Evolutionary conservation across 345 rosid genomes (phyloP), one percentile per base, ranked within the genome.

Genomic region (Eucalyptus urophylla): DNA sequence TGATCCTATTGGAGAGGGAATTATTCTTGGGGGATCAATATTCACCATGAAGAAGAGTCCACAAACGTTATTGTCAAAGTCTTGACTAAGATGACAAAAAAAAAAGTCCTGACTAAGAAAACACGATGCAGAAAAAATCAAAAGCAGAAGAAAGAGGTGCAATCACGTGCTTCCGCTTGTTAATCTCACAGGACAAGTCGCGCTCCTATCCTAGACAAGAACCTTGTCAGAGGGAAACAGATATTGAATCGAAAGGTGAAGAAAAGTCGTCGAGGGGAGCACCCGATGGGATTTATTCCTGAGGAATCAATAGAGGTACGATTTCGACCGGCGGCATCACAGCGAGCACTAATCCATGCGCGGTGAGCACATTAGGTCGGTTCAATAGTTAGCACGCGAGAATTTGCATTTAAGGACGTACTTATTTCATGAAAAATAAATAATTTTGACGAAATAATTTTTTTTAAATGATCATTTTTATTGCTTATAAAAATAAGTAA

Each of bases 381-480:
- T 72, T 0, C 44, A 1, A 16, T 31, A 31, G 37, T 60, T 60
- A 25, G 67, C 67, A 27, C 69, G 31, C 69, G 31, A 14, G 31
- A 11, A 60, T 25, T 60, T 27, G 8, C 69, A 27, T 13, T 27
- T 60, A 12, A 53, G 4, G 56, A 53, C 24, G 9, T 9, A 51
- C 3, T 53, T 7, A 53, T 53, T 53, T 19, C 22, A 1, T 53
- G 0, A 53, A 17, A 53, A 53, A 53, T 53, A 53, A 53, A 53
- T 53, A 51, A 51, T 51, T 51, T 17, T 0, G 8, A 16, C 0
- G 0, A 49, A 50, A 14, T 21, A 54, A 0, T 24, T 22, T 56
- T 24, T 4, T 3, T 0, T 4, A 9, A 56, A 56, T 56, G 3
- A 56, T 8, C 3, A 0, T 24, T 24, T 56, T 1, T 56, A 56